These are phyloP conservation scores for Peniophora sp. DNA, from an alignment of 1,284 basidiomycete species.

Conservation along the genomic window DNA sequence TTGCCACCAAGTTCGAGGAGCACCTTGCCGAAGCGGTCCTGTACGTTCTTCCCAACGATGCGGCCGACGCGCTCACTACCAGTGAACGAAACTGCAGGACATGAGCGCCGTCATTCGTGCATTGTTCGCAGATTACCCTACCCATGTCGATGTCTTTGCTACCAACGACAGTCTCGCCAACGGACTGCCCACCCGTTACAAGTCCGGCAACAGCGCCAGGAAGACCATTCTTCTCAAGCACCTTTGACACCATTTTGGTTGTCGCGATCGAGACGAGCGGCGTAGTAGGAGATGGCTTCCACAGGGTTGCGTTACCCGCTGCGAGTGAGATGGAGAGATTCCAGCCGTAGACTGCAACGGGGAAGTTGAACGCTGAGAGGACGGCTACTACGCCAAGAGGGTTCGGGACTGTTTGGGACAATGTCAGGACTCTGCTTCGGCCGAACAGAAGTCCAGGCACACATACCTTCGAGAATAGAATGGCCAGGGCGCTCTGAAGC, in stretches of 20 bases:
- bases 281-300: slow-evolving; percentile 91
- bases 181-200: slow-evolving; percentile 76
- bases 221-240: slow-evolving; percentile 77
- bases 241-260: slow-evolving; percentile 74
- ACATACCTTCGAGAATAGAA: slow-evolving; percentile 80
- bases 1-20: slow-evolving; percentile 94
- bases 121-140: slow-evolving; percentile 21
- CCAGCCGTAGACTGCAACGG: slow-evolving; percentile 87
- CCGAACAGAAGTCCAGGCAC: background rate
- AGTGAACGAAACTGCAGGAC: slow-evolving; percentile 75
- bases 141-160: slow-evolving; percentile 71
- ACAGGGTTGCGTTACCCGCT: slow-evolving; percentile 88
- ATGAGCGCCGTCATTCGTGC: too few species aligned
- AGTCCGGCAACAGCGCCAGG: slow-evolving; percentile 80
- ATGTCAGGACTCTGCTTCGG: too few species aligned
- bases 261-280: slow-evolving; percentile 84
- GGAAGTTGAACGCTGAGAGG: slow-evolving; percentile 91
- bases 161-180: slow-evolving; percentile 73
- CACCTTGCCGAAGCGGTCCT: slow-evolving; percentile 75
- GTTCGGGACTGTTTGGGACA: slow-evolving; percentile 64
- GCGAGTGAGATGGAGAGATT: slow-evolving; percentile 86
- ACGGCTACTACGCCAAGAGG: slow-evolving; percentile 91
- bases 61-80: slow-evolving; percentile 86
- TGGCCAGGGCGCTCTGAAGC: slow-evolving; percentile 87
- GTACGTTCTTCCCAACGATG: slow-evolving; percentile 76